These are phyloP conservation scores for Podaxis sp. DNA, from an alignment of 768 basidiomycete species.

Conservation along the genomic window DNA sequence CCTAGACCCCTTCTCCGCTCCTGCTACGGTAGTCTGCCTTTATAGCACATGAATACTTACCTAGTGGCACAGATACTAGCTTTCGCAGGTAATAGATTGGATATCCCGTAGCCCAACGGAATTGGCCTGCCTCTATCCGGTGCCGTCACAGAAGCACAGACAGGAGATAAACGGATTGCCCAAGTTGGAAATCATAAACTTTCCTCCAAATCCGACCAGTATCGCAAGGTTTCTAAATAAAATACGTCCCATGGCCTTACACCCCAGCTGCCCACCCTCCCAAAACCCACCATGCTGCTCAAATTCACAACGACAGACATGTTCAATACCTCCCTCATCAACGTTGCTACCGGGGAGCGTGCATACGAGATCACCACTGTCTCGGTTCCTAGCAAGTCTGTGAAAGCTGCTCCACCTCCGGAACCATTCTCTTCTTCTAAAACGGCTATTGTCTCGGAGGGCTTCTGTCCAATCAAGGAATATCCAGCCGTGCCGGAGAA, in stretches of 20 bases:
- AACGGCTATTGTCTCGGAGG: slow-evolving; percentile 11
- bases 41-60: too few species aligned
- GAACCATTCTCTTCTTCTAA: slow-evolving; percentile 15
- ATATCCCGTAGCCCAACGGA: background rate
- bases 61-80: too few species aligned
- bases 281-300: slow-evolving; percentile 43
- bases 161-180: slow-evolving; percentile 41
- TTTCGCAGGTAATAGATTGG: too few species aligned
- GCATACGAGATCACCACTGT: slow-evolving; percentile 50
- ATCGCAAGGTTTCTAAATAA: slow-evolving; percentile 10
- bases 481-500: slow-evolving; percentile 11
- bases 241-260: slow-evolving; percentile 13
- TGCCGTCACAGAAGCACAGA: slow-evolving; percentile 1
- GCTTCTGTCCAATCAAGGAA: slow-evolving; percentile 17
- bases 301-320: slow-evolving; percentile 59
- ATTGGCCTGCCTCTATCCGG: background rate
- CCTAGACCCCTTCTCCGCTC: background rate
- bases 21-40: background rate
- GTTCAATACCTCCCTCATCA: slow-evolving; percentile 52
- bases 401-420: slow-evolving; percentile 25
- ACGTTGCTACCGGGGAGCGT: slow-evolving; percentile 47
- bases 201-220: slow-evolving; percentile 32
- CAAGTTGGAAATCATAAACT: slow-evolving; percentile 45
- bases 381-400: slow-evolving; percentile 29
- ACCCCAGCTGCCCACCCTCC: slow-evolving; percentile 2